Evolutionary conservation across 768 basidiomycete species (phyloP), one percentile per base, ranked within the genome.

Genomic region (Leccinum barrowsii): DNA sequence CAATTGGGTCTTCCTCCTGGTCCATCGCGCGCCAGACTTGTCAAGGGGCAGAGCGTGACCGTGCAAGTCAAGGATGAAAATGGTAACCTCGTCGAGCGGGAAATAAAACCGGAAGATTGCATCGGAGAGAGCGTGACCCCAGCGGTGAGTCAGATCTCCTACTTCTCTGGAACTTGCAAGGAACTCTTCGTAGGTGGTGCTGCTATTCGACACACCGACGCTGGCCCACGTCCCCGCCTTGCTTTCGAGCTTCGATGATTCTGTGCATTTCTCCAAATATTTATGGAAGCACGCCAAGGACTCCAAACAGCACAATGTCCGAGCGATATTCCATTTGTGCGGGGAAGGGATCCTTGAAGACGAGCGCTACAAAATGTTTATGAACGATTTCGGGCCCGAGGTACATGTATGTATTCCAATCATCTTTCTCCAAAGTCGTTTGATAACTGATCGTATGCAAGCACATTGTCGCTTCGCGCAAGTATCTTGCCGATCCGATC

Each of bases 391-490:
- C 64, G 80, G 82, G 3, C 65, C 80, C 4, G 73, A 80, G 28
- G 80, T 80, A 6, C 77, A 90, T 65, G 90, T 96, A 65, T 49
- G 84, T 75, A 8, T 59, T 54, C 26, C 48, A 28, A 19, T 30
- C 19, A 6, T 46, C 7, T 17, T 30, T 48, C 21, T 11, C 19
- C 42, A 42, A 4, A 10, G 51, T 28, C 37, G 59, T 40, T 59
- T 54, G 5, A 54, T 44, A 11, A 49, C 54, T 17, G 3, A 67
- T 30, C 4, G 28, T 44, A n/a, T 28, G 5, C 42, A 65, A 96
- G 91, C 93, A 97, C 63, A 62, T 92, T 4, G 75, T 97, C 21
- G 80, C 91, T 7, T 86, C 90, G 7, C 78, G 81, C 28, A 79
- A 83, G 59, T 76, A 87, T 58, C 75, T 76, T 42, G 71, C 83